phyloP scores from a whole-genome alignment of 495 filamentous ascomycete genomes.

The Neurospora sp. region DNA sequence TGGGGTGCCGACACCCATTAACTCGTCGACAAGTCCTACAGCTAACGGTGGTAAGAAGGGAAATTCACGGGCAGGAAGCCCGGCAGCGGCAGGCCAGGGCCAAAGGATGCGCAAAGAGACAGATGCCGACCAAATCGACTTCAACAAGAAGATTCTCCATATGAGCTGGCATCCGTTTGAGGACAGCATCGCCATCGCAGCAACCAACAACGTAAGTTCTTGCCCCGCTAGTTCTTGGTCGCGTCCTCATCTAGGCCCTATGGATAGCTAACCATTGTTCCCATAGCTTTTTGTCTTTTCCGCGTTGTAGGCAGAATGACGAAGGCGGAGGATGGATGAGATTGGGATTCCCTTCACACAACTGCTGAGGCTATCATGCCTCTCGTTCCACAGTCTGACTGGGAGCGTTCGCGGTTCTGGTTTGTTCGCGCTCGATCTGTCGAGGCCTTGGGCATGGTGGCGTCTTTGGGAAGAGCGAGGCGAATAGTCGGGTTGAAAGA shows the following conservation, averaged over 20 bases:
- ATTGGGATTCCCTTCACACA: neutral
- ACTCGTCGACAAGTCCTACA: slow-evolving; percentile 61
- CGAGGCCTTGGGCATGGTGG: neutral
- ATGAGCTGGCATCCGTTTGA: slow-evolving; percentile 99
- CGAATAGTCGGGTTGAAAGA: neutral
- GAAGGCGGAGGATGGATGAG: neutral
- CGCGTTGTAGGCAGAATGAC: slow-evolving; percentile 53
- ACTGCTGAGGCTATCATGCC: neutral
- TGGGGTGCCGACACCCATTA: slow-evolving; percentile 94
- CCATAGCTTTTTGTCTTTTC: slow-evolving; percentile 94
- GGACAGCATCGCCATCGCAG: slow-evolving; percentile 98
- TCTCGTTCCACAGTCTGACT: neutral
- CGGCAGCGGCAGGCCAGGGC: slow-evolving; percentile 71
- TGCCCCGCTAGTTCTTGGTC: neutral
- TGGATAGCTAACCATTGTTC: slow-evolving; percentile 12
- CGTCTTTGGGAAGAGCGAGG: neutral
- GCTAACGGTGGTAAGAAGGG: slow-evolving; percentile 69
- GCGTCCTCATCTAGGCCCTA: neutral
- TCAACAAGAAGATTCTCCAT: slow-evolving; percentile 99
- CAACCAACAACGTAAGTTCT: slow-evolving; percentile 90
- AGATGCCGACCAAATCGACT: slow-evolving; percentile 98
- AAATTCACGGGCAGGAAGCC: slow-evolving; percentile 78
- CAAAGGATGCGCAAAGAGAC: slow-evolving; percentile 98
- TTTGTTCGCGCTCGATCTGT: neutral
- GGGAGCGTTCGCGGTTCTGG: neutral